These are phyloP conservation scores for Fraxinus platypoda DNA, from an alignment of 305 asterid species.

Conservation along the genomic window DNA sequence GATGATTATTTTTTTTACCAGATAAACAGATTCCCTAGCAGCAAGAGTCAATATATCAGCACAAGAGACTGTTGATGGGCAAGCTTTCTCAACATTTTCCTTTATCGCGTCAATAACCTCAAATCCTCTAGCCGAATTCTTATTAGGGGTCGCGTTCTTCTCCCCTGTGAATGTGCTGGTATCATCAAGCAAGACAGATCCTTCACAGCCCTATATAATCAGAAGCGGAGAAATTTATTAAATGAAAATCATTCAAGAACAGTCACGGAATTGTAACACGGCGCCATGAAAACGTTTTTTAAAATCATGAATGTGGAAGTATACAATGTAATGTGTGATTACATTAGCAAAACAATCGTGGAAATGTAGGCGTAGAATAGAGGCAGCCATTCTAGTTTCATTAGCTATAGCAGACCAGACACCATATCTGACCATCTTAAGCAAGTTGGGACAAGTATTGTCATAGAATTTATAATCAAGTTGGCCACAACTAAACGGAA, in stretches of 20 bases:
- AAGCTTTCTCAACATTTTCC: constrained; percentile 60
- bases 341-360: constrained; percentile 78
- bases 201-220: constrained; percentile 65
- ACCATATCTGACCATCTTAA: constrained; percentile 46
- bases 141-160: constrained; percentile 53
- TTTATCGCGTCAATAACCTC: constrained; percentile 71
- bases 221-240: neutral
- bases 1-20: constrained; percentile 33
- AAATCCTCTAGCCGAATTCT: constrained; percentile 68
- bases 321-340: constrained; percentile 7
- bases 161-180: constrained; percentile 55
- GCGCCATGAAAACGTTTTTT: neutral
- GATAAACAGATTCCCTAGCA: constrained; percentile 64
- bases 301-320: neutral
- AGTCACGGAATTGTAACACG: neutral
- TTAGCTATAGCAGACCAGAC: constrained; percentile 67
- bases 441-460: constrained; percentile 52
- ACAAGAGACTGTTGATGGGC: constrained; percentile 70
- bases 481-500: constrained; percentile 38
- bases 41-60: constrained; percentile 72
- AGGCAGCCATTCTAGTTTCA: constrained; percentile 72
- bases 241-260: neutral
- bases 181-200: constrained; percentile 66
- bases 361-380: constrained; percentile 71
- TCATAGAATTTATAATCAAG: constrained; percentile 61